A percentile compares a stretch with the other conserved stretches of the same genome.
Evolutionary conservation across 2,329 filamentous ascomycete species (phyloP).

Genomic region (Aschersonia sp.): DNA sequence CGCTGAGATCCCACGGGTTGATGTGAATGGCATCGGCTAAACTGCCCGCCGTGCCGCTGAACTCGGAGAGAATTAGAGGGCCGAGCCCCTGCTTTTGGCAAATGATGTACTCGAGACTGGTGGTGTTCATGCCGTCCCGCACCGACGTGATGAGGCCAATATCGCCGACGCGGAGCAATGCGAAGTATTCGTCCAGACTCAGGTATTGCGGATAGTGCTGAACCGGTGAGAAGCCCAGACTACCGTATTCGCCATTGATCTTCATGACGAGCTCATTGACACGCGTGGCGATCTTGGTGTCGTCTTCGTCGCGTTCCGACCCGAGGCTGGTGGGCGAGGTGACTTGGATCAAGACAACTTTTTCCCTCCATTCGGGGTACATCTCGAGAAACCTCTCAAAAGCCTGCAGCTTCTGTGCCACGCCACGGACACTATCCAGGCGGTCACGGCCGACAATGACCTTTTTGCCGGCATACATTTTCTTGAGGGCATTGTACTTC

Average conservation of each 20-base stretch:
- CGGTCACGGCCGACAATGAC: constrained; percentile 90
- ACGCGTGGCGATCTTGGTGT: constrained; percentile 71
- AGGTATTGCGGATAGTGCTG: constrained; percentile 93
- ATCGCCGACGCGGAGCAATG: constrained; percentile 77
- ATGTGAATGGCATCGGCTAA: constrained; percentile 82
- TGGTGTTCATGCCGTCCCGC: constrained; percentile 95
- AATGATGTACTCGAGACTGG: constrained; percentile 84
- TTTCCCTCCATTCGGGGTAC: constrained; percentile 83
- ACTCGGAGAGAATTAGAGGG: constrained; percentile 87
- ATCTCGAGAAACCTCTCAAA: constrained; percentile 85
- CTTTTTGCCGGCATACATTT: constrained; percentile 77
- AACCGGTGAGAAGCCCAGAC: constrained; percentile 76
- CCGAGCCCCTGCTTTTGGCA: constrained; percentile 80
- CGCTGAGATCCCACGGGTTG: constrained; percentile 85
- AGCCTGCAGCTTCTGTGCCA: constrained; percentile 89
- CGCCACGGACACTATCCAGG: constrained; percentile 83
- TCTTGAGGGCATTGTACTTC: constrained; percentile 57
- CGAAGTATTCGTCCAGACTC: constrained; percentile 81
- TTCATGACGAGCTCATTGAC: constrained; percentile 82
- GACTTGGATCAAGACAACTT: constrained; percentile 88
- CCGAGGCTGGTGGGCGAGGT: constrained; percentile 76
- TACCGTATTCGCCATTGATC: constrained; percentile 85
- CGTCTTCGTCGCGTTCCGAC: constrained; percentile 60
- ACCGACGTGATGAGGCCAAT: constrained; percentile 92
- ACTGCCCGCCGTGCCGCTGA: constrained; percentile 83